phyloP scores from a whole-genome alignment of 305 asterid genomes.

The Petunia hybrid region DNA sequence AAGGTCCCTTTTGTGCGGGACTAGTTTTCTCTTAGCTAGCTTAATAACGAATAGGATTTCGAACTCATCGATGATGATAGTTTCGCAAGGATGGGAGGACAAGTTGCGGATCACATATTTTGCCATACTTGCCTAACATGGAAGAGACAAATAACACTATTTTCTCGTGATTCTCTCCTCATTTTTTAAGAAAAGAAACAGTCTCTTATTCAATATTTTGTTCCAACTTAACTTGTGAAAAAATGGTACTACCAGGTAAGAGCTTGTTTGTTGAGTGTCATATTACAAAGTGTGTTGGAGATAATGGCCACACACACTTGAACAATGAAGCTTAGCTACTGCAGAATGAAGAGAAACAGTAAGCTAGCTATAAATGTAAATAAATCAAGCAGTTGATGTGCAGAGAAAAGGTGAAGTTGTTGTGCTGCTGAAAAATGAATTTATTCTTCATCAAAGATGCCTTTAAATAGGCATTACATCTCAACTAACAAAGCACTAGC shows the following conservation, averaged over 20 bases:
- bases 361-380: too few species aligned
- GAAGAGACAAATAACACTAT: background rate
- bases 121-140: background rate
- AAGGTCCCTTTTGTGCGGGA: background rate
- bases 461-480: too few species aligned
- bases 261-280: background rate
- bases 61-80: background rate
- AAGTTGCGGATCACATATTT: background rate
- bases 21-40: background rate
- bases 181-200: background rate
- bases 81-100: background rate
- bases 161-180: constrained; percentile 11
- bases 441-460: too few species aligned
- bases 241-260: background rate
- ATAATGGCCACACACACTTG: too few species aligned
- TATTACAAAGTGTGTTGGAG: too few species aligned
- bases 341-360: too few species aligned
- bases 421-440: too few species aligned
- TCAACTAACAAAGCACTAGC: too few species aligned
- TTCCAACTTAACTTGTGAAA: background rate
- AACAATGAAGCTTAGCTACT: too few species aligned
- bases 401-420: too few species aligned
- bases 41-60: background rate
- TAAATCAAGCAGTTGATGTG: too few species aligned
- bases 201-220: background rate